Evolutionary conservation across 371 early-diverging fungal genomes (phyloP).

Genomic region (Lichtheimia ramosa): DNA sequence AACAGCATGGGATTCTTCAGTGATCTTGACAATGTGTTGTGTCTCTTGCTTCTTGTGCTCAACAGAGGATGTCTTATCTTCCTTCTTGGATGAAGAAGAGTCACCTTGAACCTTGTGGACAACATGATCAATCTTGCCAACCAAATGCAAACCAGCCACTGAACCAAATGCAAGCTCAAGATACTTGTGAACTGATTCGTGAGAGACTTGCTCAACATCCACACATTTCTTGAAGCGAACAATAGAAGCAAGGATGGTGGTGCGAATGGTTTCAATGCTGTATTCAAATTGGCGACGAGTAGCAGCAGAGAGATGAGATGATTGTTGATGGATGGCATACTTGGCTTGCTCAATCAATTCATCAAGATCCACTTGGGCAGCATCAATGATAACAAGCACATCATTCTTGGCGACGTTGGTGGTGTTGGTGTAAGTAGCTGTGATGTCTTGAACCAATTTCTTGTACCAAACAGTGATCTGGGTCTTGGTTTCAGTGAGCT

Average conservation of each 20-base stretch:
- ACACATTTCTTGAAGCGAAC: slow-evolving; percentile 9
- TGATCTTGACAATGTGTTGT: background rate
- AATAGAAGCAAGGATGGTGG: slow-evolving; percentile 18
- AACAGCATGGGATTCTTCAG: background rate
- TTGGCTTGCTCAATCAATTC: slow-evolving; percentile 30
- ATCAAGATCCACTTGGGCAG: slow-evolving; percentile 25
- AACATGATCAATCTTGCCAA: slow-evolving; percentile 17
- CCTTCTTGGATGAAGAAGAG: too few relatives aligned
- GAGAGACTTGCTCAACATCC: slow-evolving; percentile 7
- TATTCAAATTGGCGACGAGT: slow-evolving; percentile 6
- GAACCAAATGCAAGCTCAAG: slow-evolving; percentile 19
- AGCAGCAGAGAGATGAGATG: background rate
- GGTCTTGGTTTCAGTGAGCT: slow-evolving; percentile 26
- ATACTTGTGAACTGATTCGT: slow-evolving; percentile 12
- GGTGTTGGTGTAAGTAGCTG: slow-evolving; percentile 4
- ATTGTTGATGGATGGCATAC: background rate
- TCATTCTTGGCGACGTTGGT: slow-evolving; percentile 13
- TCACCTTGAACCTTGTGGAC: background rate
- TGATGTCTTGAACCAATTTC: slow-evolving; percentile 27
- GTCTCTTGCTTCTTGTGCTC: background rate
- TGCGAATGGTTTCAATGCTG: slow-evolving; percentile 20
- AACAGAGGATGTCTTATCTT: too few relatives aligned
- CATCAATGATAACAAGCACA: slow-evolving; percentile 22
- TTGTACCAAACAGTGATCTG: slow-evolving; percentile 28
- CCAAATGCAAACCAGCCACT: slow-evolving; percentile 6